Conservation (phyloP, 2,329 filamentous ascomycete species). For the Aspergillus felis region DNA sequence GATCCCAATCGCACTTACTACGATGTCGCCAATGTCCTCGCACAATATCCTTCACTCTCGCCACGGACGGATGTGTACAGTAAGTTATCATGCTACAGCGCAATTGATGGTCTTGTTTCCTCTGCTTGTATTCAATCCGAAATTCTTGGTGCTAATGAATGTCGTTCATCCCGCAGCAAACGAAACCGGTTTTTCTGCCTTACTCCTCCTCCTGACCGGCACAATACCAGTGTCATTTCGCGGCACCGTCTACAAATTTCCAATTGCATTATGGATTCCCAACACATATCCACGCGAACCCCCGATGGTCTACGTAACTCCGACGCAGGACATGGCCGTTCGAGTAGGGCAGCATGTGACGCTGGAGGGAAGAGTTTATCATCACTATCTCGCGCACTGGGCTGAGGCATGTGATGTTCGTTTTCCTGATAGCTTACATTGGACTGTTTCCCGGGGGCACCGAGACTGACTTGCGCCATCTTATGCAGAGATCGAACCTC, state of each 20-base stretch:
- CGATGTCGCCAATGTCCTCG: conserved; percentile 79
- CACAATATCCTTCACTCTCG: conserved; percentile 72
- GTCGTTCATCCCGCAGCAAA: conserved; percentile 58
- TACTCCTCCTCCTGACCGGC: conserved; percentile 80
- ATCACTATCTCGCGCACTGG: conserved; percentile 93
- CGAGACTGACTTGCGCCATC: not conserved
- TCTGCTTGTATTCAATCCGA: not conserved
- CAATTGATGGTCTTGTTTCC: not conserved
- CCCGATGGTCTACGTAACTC: conserved; percentile 83
- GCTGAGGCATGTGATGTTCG: conserved; percentile 82
- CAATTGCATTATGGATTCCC: conserved; percentile 88
- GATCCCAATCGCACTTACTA: conserved; percentile 91
- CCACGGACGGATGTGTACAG: conserved; percentile 94
- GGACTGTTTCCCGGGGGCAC: not conserved
- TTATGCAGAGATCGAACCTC: conserved; percentile 68
- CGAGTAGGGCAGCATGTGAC: conserved; percentile 93
- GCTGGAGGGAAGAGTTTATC: conserved; percentile 87
- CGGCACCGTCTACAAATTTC: conserved; percentile 84
- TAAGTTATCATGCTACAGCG: conserved; percentile 43
- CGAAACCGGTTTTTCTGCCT: conserved; percentile 78
- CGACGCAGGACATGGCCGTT: conserved; percentile 82
- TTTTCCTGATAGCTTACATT: conserved; percentile 20
- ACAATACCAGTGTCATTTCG: conserved; percentile 90
- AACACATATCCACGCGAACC: conserved; percentile 83
- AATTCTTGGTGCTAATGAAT: conserved; percentile 13